Base-by-base conservation (phyloP, 371 early-diverging fungal genomes). In the Rhizopus sp. region DNA sequence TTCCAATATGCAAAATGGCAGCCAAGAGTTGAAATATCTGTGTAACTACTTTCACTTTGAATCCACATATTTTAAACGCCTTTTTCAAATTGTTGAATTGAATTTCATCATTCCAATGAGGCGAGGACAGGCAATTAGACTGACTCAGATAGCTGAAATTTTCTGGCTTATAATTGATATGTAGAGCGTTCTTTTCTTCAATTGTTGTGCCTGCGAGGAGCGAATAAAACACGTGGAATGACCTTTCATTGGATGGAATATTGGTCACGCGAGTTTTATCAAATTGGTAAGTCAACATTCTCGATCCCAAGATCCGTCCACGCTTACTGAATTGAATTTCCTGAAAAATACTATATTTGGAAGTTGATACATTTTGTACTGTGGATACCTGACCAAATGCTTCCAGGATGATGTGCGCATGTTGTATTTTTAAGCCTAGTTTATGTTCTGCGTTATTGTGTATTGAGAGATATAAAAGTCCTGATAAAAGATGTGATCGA, bases 181-280 rank as follows among this genome's bases (percentile, higher is more conserved):
- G 73, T 6, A 75, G 68, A 1, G 75, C 77, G 37, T 63, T 77
- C 37, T 73, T 79, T 64, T 73, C 82, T 39, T 68, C 75, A 10
- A 59, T 50, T 9, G 60, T 79, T n/a, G 73, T 76, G 35, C 83
- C 85, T 40, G 82, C 78, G 62, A 84, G 78, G 52, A 96, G 80
- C 33, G 91, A 85, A 65, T 96, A 93, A 63, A 98, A 95, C 33
- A 93, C 87, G 68, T 97, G 91, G 69, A 94, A 97, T 46, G 86
- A 91, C 51, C 91, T 79, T 51, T 63, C 62, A 53, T 84, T 86
- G n/a, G 80, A 55, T 30, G 71, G 73, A 12, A 77, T 70, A 10
- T 77, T 64, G 10, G 87, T 85, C 3, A 93, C 84, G 47, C 95
- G 78, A 52, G 84, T 72, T 42, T 88, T 83, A 68, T 99, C 98